Percentiles rank a stretch among this genome's conserved stretches.
Evolutionary conservation across 257 asterid genomes (phyloP).

Genomic region (Capsicum baccatum): DNA sequence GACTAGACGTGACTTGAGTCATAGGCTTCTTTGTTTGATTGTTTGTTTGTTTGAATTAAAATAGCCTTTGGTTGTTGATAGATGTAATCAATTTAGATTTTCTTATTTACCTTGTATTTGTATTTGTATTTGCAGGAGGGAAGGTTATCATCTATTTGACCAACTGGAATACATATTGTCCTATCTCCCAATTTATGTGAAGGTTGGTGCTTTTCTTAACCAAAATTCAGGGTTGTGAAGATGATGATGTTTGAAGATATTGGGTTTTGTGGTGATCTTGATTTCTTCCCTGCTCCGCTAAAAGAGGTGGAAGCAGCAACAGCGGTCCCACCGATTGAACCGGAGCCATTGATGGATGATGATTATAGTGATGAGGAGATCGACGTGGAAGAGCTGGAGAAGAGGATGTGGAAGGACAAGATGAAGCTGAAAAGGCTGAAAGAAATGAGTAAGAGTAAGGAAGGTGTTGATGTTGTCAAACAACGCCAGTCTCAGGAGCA

Average conservation of each 20-base stretch:
- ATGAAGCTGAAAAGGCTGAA: slow-evolving; percentile 56
- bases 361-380: slow-evolving; percentile 65
- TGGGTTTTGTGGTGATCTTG: slow-evolving; percentile 60
- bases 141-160: background rate
- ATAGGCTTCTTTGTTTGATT: background rate
- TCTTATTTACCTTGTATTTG: background rate
- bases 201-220: background rate
- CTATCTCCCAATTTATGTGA: background rate
- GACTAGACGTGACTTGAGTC: background rate
- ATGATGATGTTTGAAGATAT: slow-evolving; percentile 67
- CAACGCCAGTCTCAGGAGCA: slow-evolving; percentile 69
- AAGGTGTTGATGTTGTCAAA: slow-evolving; percentile 50
- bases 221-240: background rate
- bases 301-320: slow-evolving; percentile 44
- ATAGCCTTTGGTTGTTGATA: slow-evolving; percentile 17
- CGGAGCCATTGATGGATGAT: slow-evolving; percentile 47
- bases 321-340: slow-evolving; percentile 40
- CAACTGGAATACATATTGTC: background rate
- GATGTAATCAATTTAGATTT: background rate
- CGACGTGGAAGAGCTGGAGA: slow-evolving; percentile 67
- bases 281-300: slow-evolving; percentile 53
- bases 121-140: slow-evolving; percentile 42
- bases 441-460: slow-evolving; percentile 55
- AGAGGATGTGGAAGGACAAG: slow-evolving; percentile 66
- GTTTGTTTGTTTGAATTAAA: background rate